These are phyloP conservation scores for Cymodocea nodosa DNA, from an alignment of 116 monocot species.

Conservation along the genomic window DNA sequence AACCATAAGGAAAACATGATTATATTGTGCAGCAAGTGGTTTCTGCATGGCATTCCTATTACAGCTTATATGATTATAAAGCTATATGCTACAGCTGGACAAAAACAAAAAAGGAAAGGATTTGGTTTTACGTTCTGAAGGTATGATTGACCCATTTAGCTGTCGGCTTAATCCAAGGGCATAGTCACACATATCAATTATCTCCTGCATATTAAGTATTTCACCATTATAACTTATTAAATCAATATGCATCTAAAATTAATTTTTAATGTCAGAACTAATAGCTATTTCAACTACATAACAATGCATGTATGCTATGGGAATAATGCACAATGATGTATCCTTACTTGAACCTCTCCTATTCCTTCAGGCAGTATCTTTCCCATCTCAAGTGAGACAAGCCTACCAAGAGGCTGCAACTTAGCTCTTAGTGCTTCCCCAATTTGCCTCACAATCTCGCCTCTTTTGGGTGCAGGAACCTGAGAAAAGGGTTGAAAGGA, in stretches of 20 bases:
- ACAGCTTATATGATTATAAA: no score
- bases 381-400: conserved; percentile 93
- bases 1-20: no score
- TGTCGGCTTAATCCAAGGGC: conserved; percentile 94
- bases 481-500: conserved; percentile 9
- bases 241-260: no score
- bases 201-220: conserved; percentile 41
- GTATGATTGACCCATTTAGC: conserved; percentile 84
- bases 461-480: conserved; percentile 90
- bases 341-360: conserved; percentile 83
- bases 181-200: conserved; percentile 98
- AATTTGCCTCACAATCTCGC: conserved; percentile 91
- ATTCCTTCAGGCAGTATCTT: conserved; percentile 95
- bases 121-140: conserved; percentile 76
- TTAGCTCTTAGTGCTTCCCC: conserved; percentile 80
- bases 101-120: neutral
- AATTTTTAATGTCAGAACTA: no score
- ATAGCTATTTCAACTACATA: no score
- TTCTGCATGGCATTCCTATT: no score
- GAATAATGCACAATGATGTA: neutral
- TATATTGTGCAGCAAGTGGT: no score
- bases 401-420: conserved; percentile 70
- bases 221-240: no score
- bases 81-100: no score
- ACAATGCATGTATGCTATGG: neutral